These are phyloP conservation scores for Verticillium nubilum DNA, from an alignment of 2,329 filamentous ascomycete species.

Conservation along the genomic window DNA sequence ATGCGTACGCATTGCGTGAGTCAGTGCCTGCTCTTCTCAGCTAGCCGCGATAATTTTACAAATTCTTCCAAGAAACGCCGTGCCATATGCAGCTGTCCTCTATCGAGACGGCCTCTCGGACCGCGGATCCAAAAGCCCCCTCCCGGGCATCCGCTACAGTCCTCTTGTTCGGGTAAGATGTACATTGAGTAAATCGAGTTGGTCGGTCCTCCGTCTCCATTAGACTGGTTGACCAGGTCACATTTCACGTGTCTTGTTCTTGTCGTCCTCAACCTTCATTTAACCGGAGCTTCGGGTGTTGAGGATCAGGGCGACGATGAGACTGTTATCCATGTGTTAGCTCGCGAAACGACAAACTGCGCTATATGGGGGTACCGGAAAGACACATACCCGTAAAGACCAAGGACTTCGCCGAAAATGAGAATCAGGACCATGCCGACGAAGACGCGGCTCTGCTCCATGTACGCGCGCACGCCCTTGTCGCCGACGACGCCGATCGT, in stretches of 20 bases:
- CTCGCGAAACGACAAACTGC: too few species aligned
- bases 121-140: background rate
- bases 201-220: background rate
- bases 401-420: slow-evolving; percentile 96
- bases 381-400: slow-evolving; percentile 79
- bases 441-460: slow-evolving; percentile 93
- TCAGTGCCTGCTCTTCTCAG: background rate
- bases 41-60: slow-evolving; percentile 26
- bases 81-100: slow-evolving; percentile 26
- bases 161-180: background rate
- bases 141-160: background rate
- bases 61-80: slow-evolving; percentile 26
- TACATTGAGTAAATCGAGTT: background rate
- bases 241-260: background rate
- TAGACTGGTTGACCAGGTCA: background rate
- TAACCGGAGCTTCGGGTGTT: slow-evolving; percentile 51
- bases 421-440: slow-evolving; percentile 98
- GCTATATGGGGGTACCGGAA: too few species aligned
- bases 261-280: background rate
- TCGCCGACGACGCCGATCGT: slow-evolving; percentile 95
- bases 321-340: slow-evolving; percentile 38
- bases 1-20: background rate
- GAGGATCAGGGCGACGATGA: slow-evolving; percentile 89
- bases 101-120: slow-evolving; percentile 15
- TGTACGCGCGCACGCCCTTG: slow-evolving; percentile 87